phyloP scores from a whole-genome alignment of 2,329 filamentous ascomycete species.

The Thermoascus crustaceus region DNA sequence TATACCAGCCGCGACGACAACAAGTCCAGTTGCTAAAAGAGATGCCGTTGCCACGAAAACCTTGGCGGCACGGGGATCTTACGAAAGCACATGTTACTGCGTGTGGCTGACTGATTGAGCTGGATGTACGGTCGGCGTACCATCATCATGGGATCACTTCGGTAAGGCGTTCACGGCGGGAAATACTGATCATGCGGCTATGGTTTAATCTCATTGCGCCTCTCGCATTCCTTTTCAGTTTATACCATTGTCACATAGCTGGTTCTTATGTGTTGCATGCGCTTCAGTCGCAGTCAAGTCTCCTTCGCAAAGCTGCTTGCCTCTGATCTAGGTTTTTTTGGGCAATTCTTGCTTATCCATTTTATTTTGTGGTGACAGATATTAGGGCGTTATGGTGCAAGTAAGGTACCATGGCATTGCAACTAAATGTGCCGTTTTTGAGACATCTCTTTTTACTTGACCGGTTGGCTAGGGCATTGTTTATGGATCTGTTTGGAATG shows the following conservation, averaged over 20 bases:
- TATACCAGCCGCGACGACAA: conserved; percentile 27
- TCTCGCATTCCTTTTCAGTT: background rate
- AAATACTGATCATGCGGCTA: conserved; percentile 2
- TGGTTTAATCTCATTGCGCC: background rate
- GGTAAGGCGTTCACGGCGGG: too few species aligned
- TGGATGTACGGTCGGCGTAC: background rate
- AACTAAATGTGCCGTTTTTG: background rate
- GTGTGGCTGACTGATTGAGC: conserved; percentile 22
- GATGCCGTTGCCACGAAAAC: conserved; percentile 20
- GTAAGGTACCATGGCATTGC: background rate
- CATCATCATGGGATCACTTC: conserved; percentile 8
- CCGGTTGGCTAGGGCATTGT: background rate
- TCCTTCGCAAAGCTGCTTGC: too few species aligned
- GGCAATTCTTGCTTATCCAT: background rate
- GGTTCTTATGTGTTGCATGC: too few species aligned
- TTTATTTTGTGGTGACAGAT: background rate
- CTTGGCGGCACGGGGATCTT: conserved; percentile 28
- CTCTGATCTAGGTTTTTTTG: background rate
- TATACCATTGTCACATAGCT: conserved; percentile 1
- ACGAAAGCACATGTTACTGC: conserved; percentile 29
- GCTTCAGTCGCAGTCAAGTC: too few species aligned
- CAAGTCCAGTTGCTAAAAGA: conserved; percentile 13
- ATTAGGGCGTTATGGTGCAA: background rate
- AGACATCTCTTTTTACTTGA: background rate
- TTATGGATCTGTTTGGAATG: background rate